Base-by-base conservation (phyloP, 2,329 filamentous ascomycete genomes). In the Fusarium proliferatum region DNA sequence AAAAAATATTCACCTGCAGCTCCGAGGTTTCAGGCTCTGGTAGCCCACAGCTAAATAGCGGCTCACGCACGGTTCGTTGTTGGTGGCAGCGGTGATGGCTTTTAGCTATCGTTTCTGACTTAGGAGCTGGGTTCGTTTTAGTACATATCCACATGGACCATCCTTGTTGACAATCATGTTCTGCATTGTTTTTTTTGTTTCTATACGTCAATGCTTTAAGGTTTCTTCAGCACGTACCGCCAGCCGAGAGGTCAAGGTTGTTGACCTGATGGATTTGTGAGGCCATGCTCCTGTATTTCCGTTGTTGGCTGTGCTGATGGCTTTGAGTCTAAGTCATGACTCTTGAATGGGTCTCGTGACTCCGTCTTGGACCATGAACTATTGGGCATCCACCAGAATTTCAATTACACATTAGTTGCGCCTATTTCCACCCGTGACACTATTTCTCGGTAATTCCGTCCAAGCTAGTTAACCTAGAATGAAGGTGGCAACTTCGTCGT, bases 81-180 rank as follows among this genome's bases (percentile, higher is more conserved):
- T 69, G 67, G 67, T 69, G 67, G 60, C 33, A 28, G 53, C 67
- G 67, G 67, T 69, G 67, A 69, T 69, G 67, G 65, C 65, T 56
- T 56, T 56, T 36, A 45, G 43, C 49, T 52, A 67, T 61, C 34
- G 66, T 69, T 64, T 69, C 57, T 51, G 33, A 64, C 42, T 33
- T 52, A 46, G 49, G 43, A 57, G 36, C 30, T 46, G 60, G 30
- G 41, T 41, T 43, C 51, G 49, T 57, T 69, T 41, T 58, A 53
- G 65, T 42, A 16, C 42, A 30, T 58, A 43, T 68, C 28, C 43
- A 34, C 66, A 69, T 70, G 59, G 52, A 43, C 36, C 51, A 69
- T 49, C 67, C 67, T 43, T 59, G 66, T 34, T 43, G 23, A 36
- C 51, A 55, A 41, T 55, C 51, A 55, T 55, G 51, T 55, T 55